Evolutionary conservation across 768 basidiomycete genomes (phyloP), one percentile per base, ranked within the genome.

Genomic region (Paxillus ammoniavirescens): DNA sequence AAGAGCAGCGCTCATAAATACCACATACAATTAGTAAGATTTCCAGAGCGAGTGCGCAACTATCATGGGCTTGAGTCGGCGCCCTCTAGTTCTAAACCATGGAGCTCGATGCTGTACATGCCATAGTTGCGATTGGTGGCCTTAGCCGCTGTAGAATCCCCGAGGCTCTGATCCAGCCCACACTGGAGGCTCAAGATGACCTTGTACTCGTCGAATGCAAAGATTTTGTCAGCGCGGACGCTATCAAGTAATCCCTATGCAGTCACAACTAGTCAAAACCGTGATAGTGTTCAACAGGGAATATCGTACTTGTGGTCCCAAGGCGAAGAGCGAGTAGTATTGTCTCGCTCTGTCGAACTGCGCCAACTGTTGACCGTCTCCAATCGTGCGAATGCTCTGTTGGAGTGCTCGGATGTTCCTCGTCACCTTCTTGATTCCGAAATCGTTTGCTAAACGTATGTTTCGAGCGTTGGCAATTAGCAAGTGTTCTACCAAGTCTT

Each of bases 121-220:
- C 86, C 88, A 69, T 92, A 93, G 62, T 87, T 85, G 44, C 83
- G 80, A 70, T 93, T 85, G 2, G 69, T 64, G 8, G 86, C 82
- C 57, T 78, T 81, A 35, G 77, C 69, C 17, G 69, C 74, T 17
- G 73, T 80, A 18, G 73, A 73, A 35, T 83, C 81, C 17, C 77
- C 78, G 12, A 74, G 71, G n/a, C 69, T 73, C 53, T 79, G 83
- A 63, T 91, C 84, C 35, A 93, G 83, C 14, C 90, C 91, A 65
- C 93, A 96, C 61, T 93, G 92, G 36, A 98, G 78, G 61, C 85
- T 88, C 45, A 98, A 78, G 78, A 98, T 93, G 8, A 82, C 81
- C 67, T 93, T 90, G 71, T 96, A 98, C 65, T 98, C 91, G 59
- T 96, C 94, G 60, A 97, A 96, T 4, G 79, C 82, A 73, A 92